Evolutionary conservation across 139 green algal species (phyloP), one percentile per base, ranked within the genome.

Genomic region (Monoraphidium neglectum): DNA sequence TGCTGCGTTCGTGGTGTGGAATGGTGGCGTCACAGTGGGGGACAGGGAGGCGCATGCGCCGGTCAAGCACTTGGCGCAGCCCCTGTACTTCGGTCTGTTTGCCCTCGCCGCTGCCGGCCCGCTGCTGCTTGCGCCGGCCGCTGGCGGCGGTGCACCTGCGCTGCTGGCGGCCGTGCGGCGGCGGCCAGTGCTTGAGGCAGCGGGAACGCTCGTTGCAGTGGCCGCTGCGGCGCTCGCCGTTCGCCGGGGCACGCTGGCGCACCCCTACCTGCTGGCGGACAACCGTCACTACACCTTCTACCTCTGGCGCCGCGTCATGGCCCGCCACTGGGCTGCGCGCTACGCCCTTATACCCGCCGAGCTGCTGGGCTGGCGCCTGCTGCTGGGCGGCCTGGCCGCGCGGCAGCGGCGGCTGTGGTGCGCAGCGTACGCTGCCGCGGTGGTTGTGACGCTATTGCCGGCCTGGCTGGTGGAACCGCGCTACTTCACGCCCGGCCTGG

Each of bases 271-370:
- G 13, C 78, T 98, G 12, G 93, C 94, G 4, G 95, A 98, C 82
- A 98, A 98, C 83, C 86, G 95, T 53, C 95, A 98, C 83, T 97
- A 96, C 79, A 92, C 86, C 0, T 98, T 98, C 73, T 98, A 98
- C 82, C 21, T 97, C 5, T 98, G 94, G 93, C 87, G 89, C 38
- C 70, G 74, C 13, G 6, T 85, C 46, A 38, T 87, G 57, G 63
- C n/a, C 53, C 46, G 66, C 38, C 49, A 57, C 24, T 18, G 24
- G 8, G 46, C 37, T 16, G 46, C 75, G 5, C 76, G 83, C 2
- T 92, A 85, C 43, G 62, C 51, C 10, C 74, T 95, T 23, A 57
- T 88, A 13, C 90, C 89, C 10, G 32, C 64, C 8, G 93, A 93
- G 66, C 35, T 89, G 0, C 79, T 70, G 8, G 68, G 65, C 57